Base-by-base conservation (phyloP, 2,329 filamentous ascomycete species). In the Chrysoporthe austroafricana region DNA sequence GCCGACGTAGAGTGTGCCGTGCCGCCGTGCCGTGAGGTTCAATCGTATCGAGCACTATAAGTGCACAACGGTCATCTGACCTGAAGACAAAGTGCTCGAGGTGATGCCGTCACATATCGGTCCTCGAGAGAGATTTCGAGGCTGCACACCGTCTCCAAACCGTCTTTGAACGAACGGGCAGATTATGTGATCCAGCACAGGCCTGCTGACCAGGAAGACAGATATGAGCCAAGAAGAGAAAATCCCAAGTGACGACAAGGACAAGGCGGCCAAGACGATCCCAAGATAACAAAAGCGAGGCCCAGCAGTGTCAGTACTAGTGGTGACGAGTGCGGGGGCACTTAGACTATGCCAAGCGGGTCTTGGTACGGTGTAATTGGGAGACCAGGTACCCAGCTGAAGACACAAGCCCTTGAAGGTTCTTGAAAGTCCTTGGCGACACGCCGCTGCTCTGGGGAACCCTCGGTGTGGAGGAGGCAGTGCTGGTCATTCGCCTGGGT, bases 221-320 rank as follows among this genome's bases (percentile, higher is more conserved):
- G 36, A 6, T 39, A 5, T 39, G 9, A 9, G 36, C 36, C 36
- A 39, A 39, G 36, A 6, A 5, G 36, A 9, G 36, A 52, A 61
- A 36, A 61, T 26, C 43, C 46, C 5, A 34, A 34, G 14, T 21
- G 44, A 42, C 16, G 42, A 46, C 42, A 50, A 63, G 34, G 56
- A 63, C 57, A 65, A 65, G 67, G 54, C 34, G 60, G 58, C 43
- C 44, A 61, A 63, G 65, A 56, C 56, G 46, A 44, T 18, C 43
- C 60, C 14, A 62, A 48, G 54, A 50, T 46, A 61, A 63, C 66
- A 62, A 71, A 54, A 54, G 44, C 36, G 44, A 42, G 54, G 56
- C 34, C 54, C 54, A 54, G 60, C 52, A 43, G n/a, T 54, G 32
- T 63, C 54, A 42, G 48, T 57, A 58, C 26, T 52, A 60, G 60